Evolutionary conservation across 2,329 filamentous ascomycete genomes (phyloP), one percentile per base, ranked within the genome.

Genomic region (Colletotrichum paranaense): DNA sequence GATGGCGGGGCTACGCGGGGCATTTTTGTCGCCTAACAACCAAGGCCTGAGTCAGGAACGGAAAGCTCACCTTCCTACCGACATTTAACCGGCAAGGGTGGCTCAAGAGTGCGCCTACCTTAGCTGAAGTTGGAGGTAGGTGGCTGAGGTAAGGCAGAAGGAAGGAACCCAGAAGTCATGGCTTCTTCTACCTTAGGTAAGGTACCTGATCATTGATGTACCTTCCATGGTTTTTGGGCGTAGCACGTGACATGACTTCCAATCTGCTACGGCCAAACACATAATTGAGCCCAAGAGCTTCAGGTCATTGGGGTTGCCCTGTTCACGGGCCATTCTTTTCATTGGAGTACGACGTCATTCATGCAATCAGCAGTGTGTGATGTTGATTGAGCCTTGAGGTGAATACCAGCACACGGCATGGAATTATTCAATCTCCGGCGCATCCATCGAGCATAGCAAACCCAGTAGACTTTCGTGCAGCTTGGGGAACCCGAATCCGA

Each of bases 1-100:
- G 26, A 74, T 68, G 68, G 72, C 59, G 72, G 72, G 72, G 72
- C 68, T 74, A 60, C 72, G 72, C 72, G 72, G 72, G 72, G 72
- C 72, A 74, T 8, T 35, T 49, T 59, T 42, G 28, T n/a, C 38
- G 57, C 68, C 72, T 71, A 52, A 72, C 2, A 58, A n/a, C 32
- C 32, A 30, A 66, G 72, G 62, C 52, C 6, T 4, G n/a, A 22
- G 26, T 28, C 46, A 60, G 57, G 68, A 30, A 53, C 62, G 42
- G 42, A 49, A 49, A 49, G 16, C 42, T 22, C 42, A 22, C 42
- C 42, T 49, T 49, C 8, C 19, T 4, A n/a, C 42, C 42, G 42
- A 49, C 42, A n/a, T 49, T 49, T n/a, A n/a, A n/a, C 42, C 42
- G 19, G 6, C 42, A n/a, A 22, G 42, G 19, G 42, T 49, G 42